phyloP scores from a whole-genome alignment of 305 asterid genomes.

The Rubia peregrina region DNA sequence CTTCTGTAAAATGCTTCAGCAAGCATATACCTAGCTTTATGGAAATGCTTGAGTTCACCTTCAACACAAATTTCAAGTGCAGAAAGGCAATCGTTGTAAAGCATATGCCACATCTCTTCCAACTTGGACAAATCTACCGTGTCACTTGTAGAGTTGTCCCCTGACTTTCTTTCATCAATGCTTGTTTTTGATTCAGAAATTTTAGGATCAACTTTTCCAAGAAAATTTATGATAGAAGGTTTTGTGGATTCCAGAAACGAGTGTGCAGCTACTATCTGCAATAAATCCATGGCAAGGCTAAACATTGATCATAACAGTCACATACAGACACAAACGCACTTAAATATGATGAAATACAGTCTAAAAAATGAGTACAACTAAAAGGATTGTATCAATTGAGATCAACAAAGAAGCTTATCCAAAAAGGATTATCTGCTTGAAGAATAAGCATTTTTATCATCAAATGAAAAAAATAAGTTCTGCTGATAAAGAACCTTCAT shows the following conservation, averaged over 20 bases:
- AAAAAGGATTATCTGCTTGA: not conserved
- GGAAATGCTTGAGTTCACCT: constrained; percentile 99
- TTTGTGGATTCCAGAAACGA: constrained; percentile 57
- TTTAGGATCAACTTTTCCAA: constrained; percentile 31
- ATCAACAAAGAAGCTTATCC: not conserved
- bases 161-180: constrained; percentile 34
- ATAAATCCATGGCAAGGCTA: constrained; percentile 22
- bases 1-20: constrained; percentile 84
- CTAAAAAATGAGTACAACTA: not conserved
- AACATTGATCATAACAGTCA: constrained; percentile 12
- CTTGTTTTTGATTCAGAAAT: constrained; percentile 39
- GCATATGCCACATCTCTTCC: constrained; percentile 69
- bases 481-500: constrained; percentile 52
- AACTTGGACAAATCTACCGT: constrained; percentile 28
- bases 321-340: not conserved
- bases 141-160: constrained; percentile 25
- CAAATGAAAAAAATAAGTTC: not conserved
- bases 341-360: not conserved
- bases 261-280: constrained; percentile 73
- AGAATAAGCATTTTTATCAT: not conserved
- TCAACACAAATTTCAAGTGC: constrained; percentile 90
- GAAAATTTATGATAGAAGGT: constrained; percentile 38
- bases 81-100: constrained; percentile 85
- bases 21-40: constrained; percentile 91
- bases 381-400: constrained; percentile 5